Base-by-base conservation (phyloP, 805 yeast genomes). In the Tanozyma kutaoensis region DNA sequence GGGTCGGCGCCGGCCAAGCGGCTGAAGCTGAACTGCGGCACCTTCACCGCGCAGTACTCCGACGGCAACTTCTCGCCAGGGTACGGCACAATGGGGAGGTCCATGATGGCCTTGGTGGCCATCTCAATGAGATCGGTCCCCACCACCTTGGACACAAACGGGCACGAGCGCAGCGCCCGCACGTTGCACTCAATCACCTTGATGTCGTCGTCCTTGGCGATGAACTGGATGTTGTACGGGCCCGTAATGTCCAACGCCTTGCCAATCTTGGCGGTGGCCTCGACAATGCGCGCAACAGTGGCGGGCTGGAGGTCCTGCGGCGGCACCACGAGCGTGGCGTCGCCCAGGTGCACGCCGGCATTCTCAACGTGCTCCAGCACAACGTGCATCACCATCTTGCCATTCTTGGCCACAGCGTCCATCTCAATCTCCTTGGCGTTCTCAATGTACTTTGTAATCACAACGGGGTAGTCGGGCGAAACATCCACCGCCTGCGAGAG, bases 321-420 rank as follows among this genome's bases (percentile, higher is more conserved):
- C 29, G 98, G 98, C 32, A 88, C 93, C 52, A 88, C 80, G 47
- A 88, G 62, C 25, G 97, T 91, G 35, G 98, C 98, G 58, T 88
- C 98, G 67, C 98, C 98, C 28, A 97, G 88, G 58, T 88, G 98
- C 24, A 88, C 95, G 71, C 98, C 98, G 15, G 98, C 98, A 50
- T 88, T 88, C 62, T 88, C 98, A 39, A 91, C 95, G 53, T 88
- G 98, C 59, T 91, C 97, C 30, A 95, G 84, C 32, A 88, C 95
- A 50, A 85, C 97, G 53, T 88, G 97, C 85, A 88, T 82, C 42
- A 91, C 70, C 59, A 88, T 66, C 55, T 85, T 73, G 56, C 98
- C 98, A 46, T 88, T 81, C 52, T 71, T 72, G 23, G 98, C 97
- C 47, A 88, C 97, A 26, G 95, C 97, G 52, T 88, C 98, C 91